Percentiles rank a stretch among this genome's conserved stretches.
These are phyloP conservation scores for Solanum aculeatissimum DNA, from an alignment of 305 asterid genomes.

Conservation along the genomic window DNA sequence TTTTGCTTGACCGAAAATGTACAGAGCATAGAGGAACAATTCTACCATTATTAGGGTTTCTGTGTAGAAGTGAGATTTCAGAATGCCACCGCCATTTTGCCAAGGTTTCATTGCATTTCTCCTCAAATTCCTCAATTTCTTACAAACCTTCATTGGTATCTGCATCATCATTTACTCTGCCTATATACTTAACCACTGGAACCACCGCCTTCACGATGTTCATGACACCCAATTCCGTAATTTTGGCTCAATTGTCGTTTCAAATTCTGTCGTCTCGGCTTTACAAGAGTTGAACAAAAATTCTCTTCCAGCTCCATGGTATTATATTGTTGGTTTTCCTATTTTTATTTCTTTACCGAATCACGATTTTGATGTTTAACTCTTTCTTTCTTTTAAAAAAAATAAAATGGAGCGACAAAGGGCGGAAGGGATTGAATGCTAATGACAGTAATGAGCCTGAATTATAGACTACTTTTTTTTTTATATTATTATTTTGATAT, in stretches of 20 bases:
- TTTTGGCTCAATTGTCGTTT: neutral
- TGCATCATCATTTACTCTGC: constrained; percentile 48
- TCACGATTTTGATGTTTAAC: neutral
- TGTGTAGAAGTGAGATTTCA: neutral
- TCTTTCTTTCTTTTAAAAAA: neutral
- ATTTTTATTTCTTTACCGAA: neutral
- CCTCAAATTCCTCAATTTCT: constrained; percentile 62
- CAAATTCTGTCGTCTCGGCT: neutral
- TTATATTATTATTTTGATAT: neutral
- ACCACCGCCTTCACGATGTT: constrained; percentile 10
- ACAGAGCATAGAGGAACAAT: neutral
- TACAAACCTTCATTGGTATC: constrained; percentile 58
- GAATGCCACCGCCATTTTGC: constrained; percentile 60
- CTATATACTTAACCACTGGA: constrained; percentile 58
- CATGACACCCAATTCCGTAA: neutral
- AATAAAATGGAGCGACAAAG: neutral
- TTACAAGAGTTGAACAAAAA: constrained; percentile 15
- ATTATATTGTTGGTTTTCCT: constrained; percentile 18
- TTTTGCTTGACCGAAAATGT: neutral
- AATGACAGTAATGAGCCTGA: too few relatives aligned
- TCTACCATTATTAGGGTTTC: neutral
- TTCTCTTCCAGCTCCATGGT: constrained; percentile 68
- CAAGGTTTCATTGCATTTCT: constrained; percentile 46
- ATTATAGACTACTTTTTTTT: neutral
- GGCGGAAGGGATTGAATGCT: neutral